These are phyloP conservation scores for Gossypium davidsonii DNA, from an alignment of 441 rosid species.

Conservation along the genomic window DNA sequence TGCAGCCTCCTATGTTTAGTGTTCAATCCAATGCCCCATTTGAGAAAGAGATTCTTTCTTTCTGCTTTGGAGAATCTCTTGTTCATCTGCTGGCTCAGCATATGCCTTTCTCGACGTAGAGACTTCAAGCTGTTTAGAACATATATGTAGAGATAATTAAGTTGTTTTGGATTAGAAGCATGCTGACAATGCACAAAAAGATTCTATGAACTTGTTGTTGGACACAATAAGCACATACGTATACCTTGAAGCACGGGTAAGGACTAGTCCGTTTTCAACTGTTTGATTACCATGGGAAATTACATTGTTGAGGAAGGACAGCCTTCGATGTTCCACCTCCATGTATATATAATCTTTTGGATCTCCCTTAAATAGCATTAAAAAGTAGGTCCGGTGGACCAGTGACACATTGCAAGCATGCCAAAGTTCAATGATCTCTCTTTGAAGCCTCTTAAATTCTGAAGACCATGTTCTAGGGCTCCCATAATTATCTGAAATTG, in stretches of 20 bases:
- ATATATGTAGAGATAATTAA: background rate
- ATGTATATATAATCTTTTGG: constrained; percentile 71
- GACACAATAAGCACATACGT: constrained; percentile 14
- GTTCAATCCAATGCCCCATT: constrained; percentile 65
- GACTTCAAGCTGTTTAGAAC: constrained; percentile 45
- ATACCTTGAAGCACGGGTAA: constrained; percentile 53
- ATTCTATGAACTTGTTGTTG: background rate
- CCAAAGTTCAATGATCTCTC: constrained; percentile 78
- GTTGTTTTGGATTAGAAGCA: background rate
- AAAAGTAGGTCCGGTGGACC: constrained; percentile 1
- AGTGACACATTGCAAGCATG: constrained; percentile 61
- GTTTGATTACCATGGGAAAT: constrained; percentile 42
- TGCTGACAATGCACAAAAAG: background rate
- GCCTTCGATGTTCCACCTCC: constrained; percentile 82
- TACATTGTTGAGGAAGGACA: constrained; percentile 55
- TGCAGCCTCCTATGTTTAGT: constrained; percentile 60
- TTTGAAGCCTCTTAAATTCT: constrained; percentile 58
- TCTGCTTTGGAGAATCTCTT: constrained; percentile 52
- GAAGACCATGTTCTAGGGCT: constrained; percentile 37
- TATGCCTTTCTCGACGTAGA: constrained; percentile 65
- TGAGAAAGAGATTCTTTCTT: constrained; percentile 54
- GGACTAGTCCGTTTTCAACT: constrained; percentile 33
- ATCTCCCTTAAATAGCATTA: constrained; percentile 47
- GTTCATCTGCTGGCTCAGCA: constrained; percentile 58
- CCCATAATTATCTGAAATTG: constrained; percentile 44